Percentiles rank a stretch among this genome's conserved stretches.
phyloP scores from a whole-genome alignment of 176 grass and related monocot species.

The Miscanthus lutarioriparius region DNA sequence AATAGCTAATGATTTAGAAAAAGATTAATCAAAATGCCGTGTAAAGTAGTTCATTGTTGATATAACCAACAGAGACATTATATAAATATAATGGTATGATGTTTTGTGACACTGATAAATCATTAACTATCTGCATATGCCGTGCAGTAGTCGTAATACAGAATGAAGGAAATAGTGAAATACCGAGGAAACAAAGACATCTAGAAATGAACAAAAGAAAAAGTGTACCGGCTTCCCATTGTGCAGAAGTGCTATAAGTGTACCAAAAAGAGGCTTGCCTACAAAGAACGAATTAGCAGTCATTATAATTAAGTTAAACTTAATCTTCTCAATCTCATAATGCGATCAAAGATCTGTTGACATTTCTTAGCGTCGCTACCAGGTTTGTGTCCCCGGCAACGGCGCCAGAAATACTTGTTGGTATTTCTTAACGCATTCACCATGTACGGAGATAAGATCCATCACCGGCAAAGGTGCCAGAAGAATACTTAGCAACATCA shows the following conservation, averaged over 20 bases:
- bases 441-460: no score
- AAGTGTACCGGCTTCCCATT: conserved; percentile 76
- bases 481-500: no score
- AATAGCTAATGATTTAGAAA: not conserved
- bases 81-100: not conserved
- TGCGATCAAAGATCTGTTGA: not conserved
- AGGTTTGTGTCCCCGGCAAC: no score
- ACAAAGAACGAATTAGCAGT: conserved; percentile 29
- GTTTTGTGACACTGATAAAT: not conserved
- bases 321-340: not conserved
- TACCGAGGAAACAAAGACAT: not conserved
- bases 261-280: conserved; percentile 96
- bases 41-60: not conserved
- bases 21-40: not conserved
- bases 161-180: conserved; percentile 26
- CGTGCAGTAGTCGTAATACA: not conserved
- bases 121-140: not conserved
- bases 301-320: conserved; percentile 12
- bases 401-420: no score
- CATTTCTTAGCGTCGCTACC: no score
- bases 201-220: conserved; percentile 19
- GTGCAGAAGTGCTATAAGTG: conserved; percentile 74
- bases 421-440: no score
- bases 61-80: not conserved
- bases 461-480: no score